Conservation (phyloP, 768 basidiomycete species). For the Macrolepiota dolichaula region DNA sequence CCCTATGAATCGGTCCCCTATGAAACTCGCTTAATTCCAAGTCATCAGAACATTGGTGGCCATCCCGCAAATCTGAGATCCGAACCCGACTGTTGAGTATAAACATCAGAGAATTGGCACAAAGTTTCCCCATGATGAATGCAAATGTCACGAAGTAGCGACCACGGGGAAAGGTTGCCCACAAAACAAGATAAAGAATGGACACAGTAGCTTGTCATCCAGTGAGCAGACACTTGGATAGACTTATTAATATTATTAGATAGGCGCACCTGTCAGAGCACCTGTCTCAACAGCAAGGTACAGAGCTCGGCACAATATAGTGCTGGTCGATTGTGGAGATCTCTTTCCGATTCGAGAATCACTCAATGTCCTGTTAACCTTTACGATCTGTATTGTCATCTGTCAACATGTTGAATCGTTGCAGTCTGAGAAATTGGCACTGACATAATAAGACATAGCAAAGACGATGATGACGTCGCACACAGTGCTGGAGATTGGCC, state of each 20-base stretch:
- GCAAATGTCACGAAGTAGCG: constrained; percentile 30
- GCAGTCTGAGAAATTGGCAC: not conserved
- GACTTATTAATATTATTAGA: not conserved
- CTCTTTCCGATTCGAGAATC: constrained; percentile 12
- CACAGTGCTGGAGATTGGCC: constrained; percentile 29
- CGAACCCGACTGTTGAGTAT: constrained; percentile 27
- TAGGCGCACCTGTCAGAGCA: constrained; percentile 22
- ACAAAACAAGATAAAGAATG: constrained; percentile 24
- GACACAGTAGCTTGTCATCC: constrained; percentile 25
- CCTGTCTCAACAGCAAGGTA: constrained; percentile 36
- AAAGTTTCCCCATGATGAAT: constrained; percentile 31
- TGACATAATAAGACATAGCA: constrained; percentile 29
- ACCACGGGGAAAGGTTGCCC: constrained; percentile 23
- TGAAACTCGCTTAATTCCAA: no score
- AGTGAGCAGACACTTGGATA: not conserved
- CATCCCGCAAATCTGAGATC: constrained; percentile 5
- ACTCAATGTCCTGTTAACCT: not conserved
- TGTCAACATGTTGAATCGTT: not conserved
- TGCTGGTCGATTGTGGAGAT: constrained; percentile 21
- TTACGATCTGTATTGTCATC: not conserved
- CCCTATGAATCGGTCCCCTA: no score
- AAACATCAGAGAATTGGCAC: constrained; percentile 29
- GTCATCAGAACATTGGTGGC: not conserved
- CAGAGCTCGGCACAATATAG: constrained; percentile 25
- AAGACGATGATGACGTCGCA: constrained; percentile 29